Conservation (phyloP, 257 asterid genomes). For the Cinchona pubescens region DNA sequence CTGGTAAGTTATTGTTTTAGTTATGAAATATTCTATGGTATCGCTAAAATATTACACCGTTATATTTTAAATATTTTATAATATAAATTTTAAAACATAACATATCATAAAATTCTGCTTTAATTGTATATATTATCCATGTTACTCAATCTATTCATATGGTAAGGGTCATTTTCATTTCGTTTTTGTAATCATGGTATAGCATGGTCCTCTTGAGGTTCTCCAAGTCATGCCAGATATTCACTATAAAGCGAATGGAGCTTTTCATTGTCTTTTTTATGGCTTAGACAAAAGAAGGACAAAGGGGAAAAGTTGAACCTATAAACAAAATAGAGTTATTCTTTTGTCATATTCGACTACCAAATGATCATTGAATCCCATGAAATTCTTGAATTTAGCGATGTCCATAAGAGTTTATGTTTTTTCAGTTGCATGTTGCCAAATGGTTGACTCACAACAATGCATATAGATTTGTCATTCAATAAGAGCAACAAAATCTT, state of each 20-base stretch:
- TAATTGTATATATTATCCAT: too few relatives aligned
- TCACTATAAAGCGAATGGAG: not conserved
- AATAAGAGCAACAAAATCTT: not conserved
- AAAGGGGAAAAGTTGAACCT: not conserved
- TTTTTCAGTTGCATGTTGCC: not conserved
- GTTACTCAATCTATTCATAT: too few relatives aligned
- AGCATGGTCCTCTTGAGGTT: constrained; percentile 16
- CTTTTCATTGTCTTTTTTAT: constrained; percentile 1
- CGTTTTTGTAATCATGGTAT: not conserved
- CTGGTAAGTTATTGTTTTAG: constrained; percentile 42
- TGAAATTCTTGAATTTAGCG: not conserved
- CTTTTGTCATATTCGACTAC: not conserved
- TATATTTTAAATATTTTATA: too few relatives aligned
- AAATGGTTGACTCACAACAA: not conserved
- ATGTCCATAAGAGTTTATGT: not conserved
- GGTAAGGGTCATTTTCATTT: not conserved
- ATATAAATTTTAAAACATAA: too few relatives aligned
- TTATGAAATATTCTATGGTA: too few relatives aligned
- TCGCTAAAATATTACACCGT: too few relatives aligned
- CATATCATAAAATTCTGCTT: too few relatives aligned
- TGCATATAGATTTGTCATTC: not conserved
- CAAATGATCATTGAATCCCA: constrained; percentile 4
- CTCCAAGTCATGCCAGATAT: constrained; percentile 14
- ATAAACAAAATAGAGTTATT: not conserved
- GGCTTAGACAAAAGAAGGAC: not conserved